Percentiles rank a stretch among this genome's conserved stretches.
phyloP scores from a whole-genome alignment of 1,284 basidiomycete species.

The Apiotrichum siamense region DNA sequence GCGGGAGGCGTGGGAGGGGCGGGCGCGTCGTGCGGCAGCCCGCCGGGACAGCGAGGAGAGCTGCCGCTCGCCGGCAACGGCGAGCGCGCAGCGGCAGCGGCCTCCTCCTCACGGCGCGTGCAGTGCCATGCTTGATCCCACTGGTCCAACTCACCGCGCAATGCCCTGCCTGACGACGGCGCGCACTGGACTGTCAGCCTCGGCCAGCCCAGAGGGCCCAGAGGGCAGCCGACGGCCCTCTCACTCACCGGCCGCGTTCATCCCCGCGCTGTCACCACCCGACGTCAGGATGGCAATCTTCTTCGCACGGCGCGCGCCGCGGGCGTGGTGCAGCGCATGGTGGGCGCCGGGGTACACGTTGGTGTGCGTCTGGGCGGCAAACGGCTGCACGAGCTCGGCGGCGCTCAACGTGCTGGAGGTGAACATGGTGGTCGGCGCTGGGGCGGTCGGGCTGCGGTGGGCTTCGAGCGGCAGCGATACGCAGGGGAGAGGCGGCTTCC shows the following conservation, averaged over 20 bases:
- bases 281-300: conserved; percentile 88
- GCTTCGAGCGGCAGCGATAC: no score
- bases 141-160: conserved; percentile 59
- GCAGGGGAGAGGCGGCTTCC: no score
- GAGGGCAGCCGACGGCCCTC: background rate
- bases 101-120: background rate
- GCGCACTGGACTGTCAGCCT: conserved; percentile 55
- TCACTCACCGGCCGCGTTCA: conserved; percentile 70
- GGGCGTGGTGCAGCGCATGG: no score
- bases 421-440: no score
- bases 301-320: conserved; percentile 3
- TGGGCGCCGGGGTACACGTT: no score
- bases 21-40: background rate
- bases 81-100: background rate
- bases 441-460: no score
- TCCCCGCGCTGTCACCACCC: conserved; percentile 94
- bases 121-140: background rate
- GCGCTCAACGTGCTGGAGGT: no score
- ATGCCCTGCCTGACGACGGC: conserved; percentile 85
- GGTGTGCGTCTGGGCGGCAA: no score
- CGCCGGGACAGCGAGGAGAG: no score
- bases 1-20: background rate
- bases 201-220: background rate
- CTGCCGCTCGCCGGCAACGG: no score
- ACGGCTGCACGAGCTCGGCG: no score